Base-by-base conservation (phyloP, 2,329 filamentous ascomycete genomes). In the Dryadomyces quercus-mongolicae region DNA sequence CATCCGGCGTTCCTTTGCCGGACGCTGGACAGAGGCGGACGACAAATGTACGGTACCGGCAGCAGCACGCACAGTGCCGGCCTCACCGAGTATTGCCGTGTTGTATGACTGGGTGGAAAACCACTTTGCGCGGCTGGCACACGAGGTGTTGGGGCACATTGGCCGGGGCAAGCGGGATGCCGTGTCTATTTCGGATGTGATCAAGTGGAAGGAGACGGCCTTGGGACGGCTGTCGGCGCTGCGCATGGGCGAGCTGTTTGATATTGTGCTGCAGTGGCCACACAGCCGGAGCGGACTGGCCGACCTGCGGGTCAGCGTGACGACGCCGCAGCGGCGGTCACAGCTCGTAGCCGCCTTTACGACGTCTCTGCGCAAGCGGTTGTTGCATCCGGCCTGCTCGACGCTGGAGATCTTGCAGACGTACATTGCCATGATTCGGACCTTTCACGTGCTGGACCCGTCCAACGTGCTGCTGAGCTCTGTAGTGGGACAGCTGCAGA, bases 261-360 rank as follows among this genome's bases (percentile, higher is more conserved):
- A 91, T 62, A 90, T 92, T 63, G 82, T 90, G 48, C 75, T 86
- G 55, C 74, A 78, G 55, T 93, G 87, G 87, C 85, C 87, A 4
- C 68, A 76, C 40, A 88, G 84, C 60, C 74, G 77, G 54, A 83
- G 84, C 2, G 88, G 84, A 1, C 75, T 93, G 2, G 78, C 88
- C 34, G 88, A 93, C 63, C 77, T 92, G 58, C 77, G 84, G 57
- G 78, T 83, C 53, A 82, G 84, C 48, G 78, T 88, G 34, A 85
- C 81, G 12, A 83, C 84, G 1, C 76, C 85, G 3, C 78, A 82
- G 54, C 78, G 82, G 38, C 84, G 88, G 52, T 71, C 85, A 20
- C 76, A 86, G 59, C 73, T 93, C 10, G 89, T 85, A 1, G 77
- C 81, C 45, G 76, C 75, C 42, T 92, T 92, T 65, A 80, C 83